These are phyloP conservation scores for Trichosporon asahii DNA, from an alignment of 1,284 basidiomycete species.

Conservation along the genomic window DNA sequence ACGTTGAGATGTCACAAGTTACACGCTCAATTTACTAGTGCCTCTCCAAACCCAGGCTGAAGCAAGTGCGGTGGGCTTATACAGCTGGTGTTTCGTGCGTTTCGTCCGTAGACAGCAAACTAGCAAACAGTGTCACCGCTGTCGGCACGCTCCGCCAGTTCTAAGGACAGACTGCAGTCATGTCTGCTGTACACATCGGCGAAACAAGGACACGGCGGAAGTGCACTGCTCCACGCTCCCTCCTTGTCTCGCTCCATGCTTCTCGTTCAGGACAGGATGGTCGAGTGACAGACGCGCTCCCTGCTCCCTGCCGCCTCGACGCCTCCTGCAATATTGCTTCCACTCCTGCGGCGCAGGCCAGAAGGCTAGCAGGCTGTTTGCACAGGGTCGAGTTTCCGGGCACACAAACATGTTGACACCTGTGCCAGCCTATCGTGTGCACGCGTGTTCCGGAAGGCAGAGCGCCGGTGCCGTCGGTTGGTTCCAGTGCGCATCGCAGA, in stretches of 20 bases:
- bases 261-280: neutral
- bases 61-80: neutral
- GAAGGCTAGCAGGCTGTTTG: neutral
- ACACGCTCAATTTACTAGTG: neutral
- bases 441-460: neutral
- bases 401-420: neutral
- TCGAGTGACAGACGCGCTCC: neutral
- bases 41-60: neutral
- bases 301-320: neutral
- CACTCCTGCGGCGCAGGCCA: neutral
- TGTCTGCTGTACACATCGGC: neutral
- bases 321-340: neutral
- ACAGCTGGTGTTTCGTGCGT: neutral
- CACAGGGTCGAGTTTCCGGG: neutral
- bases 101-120: neutral
- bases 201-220: neutral
- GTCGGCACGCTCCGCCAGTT: neutral
- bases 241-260: neutral
- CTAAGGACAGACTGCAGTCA: neutral
- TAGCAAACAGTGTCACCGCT: neutral
- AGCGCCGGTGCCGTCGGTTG: neutral
- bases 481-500: neutral
- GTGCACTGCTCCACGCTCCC: neutral
- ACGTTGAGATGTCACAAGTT: neutral
- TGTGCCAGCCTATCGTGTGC: neutral